These are phyloP conservation scores for Phylloporus sp. DNA, from an alignment of 768 basidiomycete species.

Conservation along the genomic window DNA sequence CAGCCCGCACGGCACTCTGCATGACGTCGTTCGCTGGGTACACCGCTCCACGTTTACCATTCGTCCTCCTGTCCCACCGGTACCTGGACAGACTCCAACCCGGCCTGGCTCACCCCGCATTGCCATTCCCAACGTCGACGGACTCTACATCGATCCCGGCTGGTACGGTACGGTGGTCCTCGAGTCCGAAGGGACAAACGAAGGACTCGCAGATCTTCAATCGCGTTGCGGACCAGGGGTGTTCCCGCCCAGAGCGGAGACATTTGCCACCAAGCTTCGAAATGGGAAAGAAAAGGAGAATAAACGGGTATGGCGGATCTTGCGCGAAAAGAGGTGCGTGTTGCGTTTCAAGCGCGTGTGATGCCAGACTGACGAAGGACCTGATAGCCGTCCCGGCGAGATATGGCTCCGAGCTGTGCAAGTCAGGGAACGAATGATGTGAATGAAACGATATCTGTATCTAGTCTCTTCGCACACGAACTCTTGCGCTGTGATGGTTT, in stretches of 20 bases:
- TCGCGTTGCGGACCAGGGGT: constrained; percentile 62
- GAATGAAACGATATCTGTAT: constrained; percentile 10
- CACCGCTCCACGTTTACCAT: constrained; percentile 75
- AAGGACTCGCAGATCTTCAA: constrained; percentile 74
- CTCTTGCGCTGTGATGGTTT: neutral
- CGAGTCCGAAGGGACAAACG: constrained; percentile 85
- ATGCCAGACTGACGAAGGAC: constrained; percentile 1
- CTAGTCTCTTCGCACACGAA: neutral
- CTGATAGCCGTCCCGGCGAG: constrained; percentile 22
- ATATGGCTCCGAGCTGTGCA: constrained; percentile 46
- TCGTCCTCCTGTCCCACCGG: constrained; percentile 41
- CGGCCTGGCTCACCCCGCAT: constrained; percentile 30
- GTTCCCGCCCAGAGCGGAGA: constrained; percentile 56
- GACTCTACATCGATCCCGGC: constrained; percentile 62
- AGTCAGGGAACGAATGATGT: constrained; percentile 59
- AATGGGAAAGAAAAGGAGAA: constrained; percentile 39
- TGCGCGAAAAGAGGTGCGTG: constrained; percentile 73
- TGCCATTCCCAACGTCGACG: constrained; percentile 51
- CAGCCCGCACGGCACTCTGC: constrained; percentile 74
- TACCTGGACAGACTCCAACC: constrained; percentile 22
- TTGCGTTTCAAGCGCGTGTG: neutral
- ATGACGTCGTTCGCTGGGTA: constrained; percentile 83
- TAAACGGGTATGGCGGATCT: constrained; percentile 61
- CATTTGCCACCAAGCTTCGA: constrained; percentile 29
- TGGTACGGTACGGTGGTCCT: constrained; percentile 84